Percentiles rank a stretch among this genome's conserved stretches.
phyloP scores from a whole-genome alignment of 495 filamentous ascomycete species.

The Thozetella sp. region DNA sequence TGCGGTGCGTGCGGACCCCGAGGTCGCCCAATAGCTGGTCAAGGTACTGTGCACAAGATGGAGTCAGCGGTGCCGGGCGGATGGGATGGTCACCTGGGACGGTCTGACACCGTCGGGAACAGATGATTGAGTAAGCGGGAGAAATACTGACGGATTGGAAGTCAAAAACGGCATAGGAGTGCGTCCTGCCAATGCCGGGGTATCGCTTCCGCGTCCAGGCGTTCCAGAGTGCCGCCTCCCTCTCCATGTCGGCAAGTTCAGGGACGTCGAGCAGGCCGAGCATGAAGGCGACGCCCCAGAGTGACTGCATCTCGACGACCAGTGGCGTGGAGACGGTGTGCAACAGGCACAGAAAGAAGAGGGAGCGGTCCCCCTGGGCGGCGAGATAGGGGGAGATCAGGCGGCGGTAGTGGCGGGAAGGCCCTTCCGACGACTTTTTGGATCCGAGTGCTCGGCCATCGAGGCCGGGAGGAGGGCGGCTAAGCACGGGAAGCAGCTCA shows the following conservation, averaged over 20 bases:
- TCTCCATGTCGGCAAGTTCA: conserved; percentile 20
- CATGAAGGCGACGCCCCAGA: conserved; percentile 25
- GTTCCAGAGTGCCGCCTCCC: conserved; percentile 30
- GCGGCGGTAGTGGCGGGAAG: conserved; percentile 21
- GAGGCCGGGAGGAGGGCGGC: too few relatives aligned
- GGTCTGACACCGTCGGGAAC: conserved; percentile 2
- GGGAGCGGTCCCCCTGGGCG: conserved; percentile 21
- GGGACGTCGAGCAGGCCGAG: conserved; percentile 25
- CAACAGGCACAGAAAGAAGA: conserved; percentile 31
- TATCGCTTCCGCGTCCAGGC: conserved; percentile 39
- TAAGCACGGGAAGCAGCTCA: too few relatives aligned
- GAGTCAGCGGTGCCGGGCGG: background rate
- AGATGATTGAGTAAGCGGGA: background rate
- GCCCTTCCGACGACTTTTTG: too few relatives aligned
- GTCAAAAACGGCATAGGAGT: conserved; percentile 30
- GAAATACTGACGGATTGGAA: conserved; percentile 17
- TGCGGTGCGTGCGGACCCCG: conserved; percentile 16
- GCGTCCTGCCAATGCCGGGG: conserved; percentile 14
- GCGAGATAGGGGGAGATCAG: conserved; percentile 13
- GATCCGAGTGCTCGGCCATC: too few relatives aligned
- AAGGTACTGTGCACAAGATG: conserved; percentile 14
- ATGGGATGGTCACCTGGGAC: background rate
- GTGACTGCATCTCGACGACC: conserved; percentile 26
- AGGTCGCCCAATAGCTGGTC: conserved; percentile 17
- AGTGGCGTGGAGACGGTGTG: conserved; percentile 27